These are phyloP conservation scores for Neltuma alba DNA, from an alignment of 306 rosid species.

Conservation along the genomic window DNA sequence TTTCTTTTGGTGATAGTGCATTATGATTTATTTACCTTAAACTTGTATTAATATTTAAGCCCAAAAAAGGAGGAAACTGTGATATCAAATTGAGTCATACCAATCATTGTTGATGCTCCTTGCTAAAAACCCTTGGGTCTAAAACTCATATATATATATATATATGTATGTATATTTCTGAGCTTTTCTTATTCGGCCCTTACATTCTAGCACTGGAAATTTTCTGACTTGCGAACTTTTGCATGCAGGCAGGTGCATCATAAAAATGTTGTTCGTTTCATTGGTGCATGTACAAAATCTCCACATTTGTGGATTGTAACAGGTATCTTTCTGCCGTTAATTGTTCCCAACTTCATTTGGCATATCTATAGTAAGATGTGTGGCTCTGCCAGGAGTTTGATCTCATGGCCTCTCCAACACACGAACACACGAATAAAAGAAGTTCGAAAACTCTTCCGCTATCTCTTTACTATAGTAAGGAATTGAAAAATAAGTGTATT, in stretches of 20 bases:
- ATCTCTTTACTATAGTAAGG: not conserved
- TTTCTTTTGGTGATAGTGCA: not conserved
- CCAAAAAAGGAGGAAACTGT: conserved; percentile 2
- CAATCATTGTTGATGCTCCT: conserved; percentile 17
- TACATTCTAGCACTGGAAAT: conserved; percentile 10
- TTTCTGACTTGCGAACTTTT: conserved; percentile 32
- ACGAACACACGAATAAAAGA: not conserved
- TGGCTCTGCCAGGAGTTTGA: not conserved
- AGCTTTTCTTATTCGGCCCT: conserved; percentile 21
- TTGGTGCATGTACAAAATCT: conserved; percentile 89
- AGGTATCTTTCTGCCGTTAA: conserved; percentile 51
- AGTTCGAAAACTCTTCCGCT: not conserved
- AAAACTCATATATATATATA: too few species aligned
- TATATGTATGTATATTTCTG: not conserved
- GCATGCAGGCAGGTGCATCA: conserved; percentile 89
- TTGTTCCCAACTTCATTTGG: conserved; percentile 21
- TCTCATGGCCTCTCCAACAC: not conserved
- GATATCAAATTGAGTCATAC: conserved; percentile 18
- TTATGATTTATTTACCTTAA: not conserved
- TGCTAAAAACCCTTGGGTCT: conserved; percentile 25
- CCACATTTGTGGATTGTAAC: conserved; percentile 93
- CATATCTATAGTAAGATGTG: not conserved
- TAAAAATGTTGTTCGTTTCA: conserved; percentile 89
- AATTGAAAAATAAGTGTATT: not conserved
- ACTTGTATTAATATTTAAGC: not conserved